Conservation (phyloP, 2,329 filamentous ascomycete genomes). For the Gnomoniopsis sp. region DNA sequence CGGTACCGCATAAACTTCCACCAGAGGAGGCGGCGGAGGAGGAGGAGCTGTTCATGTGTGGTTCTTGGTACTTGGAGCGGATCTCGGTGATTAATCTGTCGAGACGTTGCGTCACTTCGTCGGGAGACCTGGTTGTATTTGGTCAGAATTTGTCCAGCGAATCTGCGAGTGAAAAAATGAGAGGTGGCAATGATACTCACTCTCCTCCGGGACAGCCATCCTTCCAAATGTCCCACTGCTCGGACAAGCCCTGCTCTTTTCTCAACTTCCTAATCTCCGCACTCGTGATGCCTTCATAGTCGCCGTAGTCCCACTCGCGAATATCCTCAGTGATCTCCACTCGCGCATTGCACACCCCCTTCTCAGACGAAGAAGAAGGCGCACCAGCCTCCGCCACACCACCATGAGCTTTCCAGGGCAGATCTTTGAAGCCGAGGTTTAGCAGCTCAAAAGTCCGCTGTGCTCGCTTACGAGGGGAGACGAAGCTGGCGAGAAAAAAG, state of each 20-base stretch:
- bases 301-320: slow-evolving; percentile 83
- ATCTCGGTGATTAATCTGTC: slow-evolving; percentile 77
- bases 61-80: slow-evolving; percentile 59
- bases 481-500: slow-evolving; percentile 54
- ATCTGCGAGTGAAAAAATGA: background rate
- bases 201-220: slow-evolving; percentile 85
- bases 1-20: slow-evolving; percentile 35
- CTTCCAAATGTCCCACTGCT: slow-evolving; percentile 81
- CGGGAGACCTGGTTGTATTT: slow-evolving; percentile 66
- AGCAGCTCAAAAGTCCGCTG: slow-evolving; percentile 89
- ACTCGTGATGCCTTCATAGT: slow-evolving; percentile 79
- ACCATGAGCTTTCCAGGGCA: slow-evolving; percentile 66
- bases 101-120: slow-evolving; percentile 68
- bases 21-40: too few relatives aligned
- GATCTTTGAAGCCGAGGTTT: slow-evolving; percentile 64
- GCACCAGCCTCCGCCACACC: slow-evolving; percentile 25
- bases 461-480: slow-evolving; percentile 80
- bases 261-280: slow-evolving; percentile 61
- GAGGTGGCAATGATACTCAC: slow-evolving; percentile 43
- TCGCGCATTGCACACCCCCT: slow-evolving; percentile 54
- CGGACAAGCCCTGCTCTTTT: slow-evolving; percentile 52
- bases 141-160: background rate
- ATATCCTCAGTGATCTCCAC: slow-evolving; percentile 70
- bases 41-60: slow-evolving; percentile 51
- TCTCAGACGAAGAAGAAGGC: too few relatives aligned